phyloP scores from a whole-genome alignment of 495 filamentous ascomycete species.

The Podospora sp. region DNA sequence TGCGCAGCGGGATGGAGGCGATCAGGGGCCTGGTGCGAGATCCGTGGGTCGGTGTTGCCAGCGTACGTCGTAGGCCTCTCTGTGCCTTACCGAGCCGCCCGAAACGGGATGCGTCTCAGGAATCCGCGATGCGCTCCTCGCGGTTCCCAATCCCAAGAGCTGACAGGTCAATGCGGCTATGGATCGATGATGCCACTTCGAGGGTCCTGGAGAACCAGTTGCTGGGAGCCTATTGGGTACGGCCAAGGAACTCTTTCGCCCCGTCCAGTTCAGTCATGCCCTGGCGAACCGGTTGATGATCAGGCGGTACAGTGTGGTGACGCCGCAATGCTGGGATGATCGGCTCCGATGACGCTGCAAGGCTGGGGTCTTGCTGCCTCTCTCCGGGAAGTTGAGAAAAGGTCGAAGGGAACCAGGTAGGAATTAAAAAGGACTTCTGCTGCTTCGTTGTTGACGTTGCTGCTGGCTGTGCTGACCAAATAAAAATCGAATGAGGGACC shows the following conservation, averaged over 20 bases:
- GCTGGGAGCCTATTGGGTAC: constrained; percentile 12
- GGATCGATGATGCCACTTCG: background rate
- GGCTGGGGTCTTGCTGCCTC: background rate
- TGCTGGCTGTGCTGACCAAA: background rate
- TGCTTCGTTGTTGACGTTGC: background rate
- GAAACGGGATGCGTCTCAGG: constrained; percentile 23
- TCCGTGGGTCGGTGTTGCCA: constrained; percentile 2
- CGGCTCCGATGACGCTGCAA: background rate
- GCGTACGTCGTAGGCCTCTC: background rate
- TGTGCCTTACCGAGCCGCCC: constrained; percentile 15
- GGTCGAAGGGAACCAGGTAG: background rate
- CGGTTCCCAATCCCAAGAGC: background rate
- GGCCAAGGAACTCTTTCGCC: constrained; percentile 4
- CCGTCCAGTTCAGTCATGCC: constrained; percentile 18
- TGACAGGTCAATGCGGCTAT: constrained; percentile 23
- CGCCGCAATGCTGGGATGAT: constrained; percentile 11
- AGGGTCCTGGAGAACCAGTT: background rate
- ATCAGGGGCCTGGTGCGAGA: constrained; percentile 14
- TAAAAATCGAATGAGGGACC: constrained; percentile 5
- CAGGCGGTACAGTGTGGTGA: background rate
- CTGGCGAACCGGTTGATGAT: background rate
- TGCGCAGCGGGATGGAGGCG: constrained; percentile 9
- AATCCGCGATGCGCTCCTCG: background rate
- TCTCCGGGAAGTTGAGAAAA: background rate
- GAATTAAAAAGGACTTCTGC: background rate